Conservation (phyloP, 257 asterid species). For the Misopates orontium region DNA sequence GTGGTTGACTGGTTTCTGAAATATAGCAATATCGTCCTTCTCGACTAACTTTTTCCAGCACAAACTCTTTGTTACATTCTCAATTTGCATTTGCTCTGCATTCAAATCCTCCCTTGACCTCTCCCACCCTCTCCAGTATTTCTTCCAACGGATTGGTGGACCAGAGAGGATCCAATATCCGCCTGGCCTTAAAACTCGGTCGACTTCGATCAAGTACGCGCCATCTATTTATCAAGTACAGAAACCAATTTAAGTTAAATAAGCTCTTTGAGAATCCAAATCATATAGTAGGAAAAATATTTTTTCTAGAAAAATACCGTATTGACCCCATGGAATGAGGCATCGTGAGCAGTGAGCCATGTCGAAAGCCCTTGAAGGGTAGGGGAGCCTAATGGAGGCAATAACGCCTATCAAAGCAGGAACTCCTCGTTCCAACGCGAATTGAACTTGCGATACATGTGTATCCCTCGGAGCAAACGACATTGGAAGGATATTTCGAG, state of each 20-base stretch:
- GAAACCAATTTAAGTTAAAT: not conserved
- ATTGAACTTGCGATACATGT: conserved; percentile 86
- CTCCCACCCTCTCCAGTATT: conserved; percentile 80
- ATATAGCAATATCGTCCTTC: conserved; percentile 66
- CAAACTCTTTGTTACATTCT: conserved; percentile 65
- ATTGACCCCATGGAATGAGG: conserved; percentile 88
- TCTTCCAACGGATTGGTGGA: conserved; percentile 87
- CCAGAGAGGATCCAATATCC: conserved; percentile 96
- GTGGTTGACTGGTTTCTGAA: conserved; percentile 88
- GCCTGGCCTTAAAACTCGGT: conserved; percentile 85
- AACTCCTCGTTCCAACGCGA: conserved; percentile 89
- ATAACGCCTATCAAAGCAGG: conserved; percentile 84
- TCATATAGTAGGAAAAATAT: too few species aligned
- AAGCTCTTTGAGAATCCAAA: not conserved
- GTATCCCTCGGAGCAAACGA: conserved; percentile 93
- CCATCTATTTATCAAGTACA: conserved; percentile 54
- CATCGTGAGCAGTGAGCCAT: conserved; percentile 96
- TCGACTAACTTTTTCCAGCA: conserved; percentile 86
- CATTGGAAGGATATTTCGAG: conserved; percentile 67
- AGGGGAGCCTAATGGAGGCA: conserved; percentile 89
- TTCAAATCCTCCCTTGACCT: conserved; percentile 56
- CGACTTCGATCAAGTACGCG: conserved; percentile 80
- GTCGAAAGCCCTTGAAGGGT: conserved; percentile 85
- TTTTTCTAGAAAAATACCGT: conserved; percentile 38
- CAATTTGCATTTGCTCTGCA: conserved; percentile 66